A percentile compares a stretch with the other conserved stretches of the same genome.
Conservation (phyloP, 2,329 filamentous ascomycete species). For the Didymellaceae sp. region DNA sequence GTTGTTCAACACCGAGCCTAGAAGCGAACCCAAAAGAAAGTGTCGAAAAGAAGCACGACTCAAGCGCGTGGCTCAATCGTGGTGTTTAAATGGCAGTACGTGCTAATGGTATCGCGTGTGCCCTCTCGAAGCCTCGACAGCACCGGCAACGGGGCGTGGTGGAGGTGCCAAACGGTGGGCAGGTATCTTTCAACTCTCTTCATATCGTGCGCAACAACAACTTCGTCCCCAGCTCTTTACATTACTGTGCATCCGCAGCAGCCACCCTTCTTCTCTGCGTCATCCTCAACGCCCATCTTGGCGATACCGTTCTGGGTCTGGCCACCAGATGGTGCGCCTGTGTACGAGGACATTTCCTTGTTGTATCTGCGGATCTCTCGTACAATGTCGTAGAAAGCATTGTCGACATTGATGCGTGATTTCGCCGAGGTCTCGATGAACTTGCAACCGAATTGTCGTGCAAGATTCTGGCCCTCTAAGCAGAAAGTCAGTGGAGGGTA, state of each 20-base stretch:
- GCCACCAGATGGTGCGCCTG: slow-evolving; percentile 66
- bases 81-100: slow-evolving; percentile 42
- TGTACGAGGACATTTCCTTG: slow-evolving; percentile 93
- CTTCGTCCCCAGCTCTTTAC: slow-evolving; percentile 56
- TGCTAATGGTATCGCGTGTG: slow-evolving; percentile 46
- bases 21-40: slow-evolving; percentile 32
- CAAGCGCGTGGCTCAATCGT: slow-evolving; percentile 21
- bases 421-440: slow-evolving; percentile 99
- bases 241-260: slow-evolving; percentile 91
- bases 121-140: slow-evolving; percentile 27
- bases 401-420: slow-evolving; percentile 96
- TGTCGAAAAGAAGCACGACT: slow-evolving; percentile 31
- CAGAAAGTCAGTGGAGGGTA: slow-evolving; percentile 27
- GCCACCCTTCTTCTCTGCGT: slow-evolving; percentile 73
- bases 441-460: slow-evolving; percentile 89
- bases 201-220: slow-evolving; percentile 20
- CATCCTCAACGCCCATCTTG: slow-evolving; percentile 81
- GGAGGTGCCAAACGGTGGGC: slow-evolving; percentile 32
- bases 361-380: slow-evolving; percentile 98
- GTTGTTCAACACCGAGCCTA: slow-evolving; percentile 40
- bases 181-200: slow-evolving; percentile 35
- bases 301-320: slow-evolving; percentile 63
- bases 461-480: slow-evolving; percentile 88
- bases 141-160: slow-evolving; percentile 33
- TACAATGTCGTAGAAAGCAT: slow-evolving; percentile 98